Conservation (phyloP, 2,329 filamentous ascomycete genomes). For the Colletotrichum lentis region DNA sequence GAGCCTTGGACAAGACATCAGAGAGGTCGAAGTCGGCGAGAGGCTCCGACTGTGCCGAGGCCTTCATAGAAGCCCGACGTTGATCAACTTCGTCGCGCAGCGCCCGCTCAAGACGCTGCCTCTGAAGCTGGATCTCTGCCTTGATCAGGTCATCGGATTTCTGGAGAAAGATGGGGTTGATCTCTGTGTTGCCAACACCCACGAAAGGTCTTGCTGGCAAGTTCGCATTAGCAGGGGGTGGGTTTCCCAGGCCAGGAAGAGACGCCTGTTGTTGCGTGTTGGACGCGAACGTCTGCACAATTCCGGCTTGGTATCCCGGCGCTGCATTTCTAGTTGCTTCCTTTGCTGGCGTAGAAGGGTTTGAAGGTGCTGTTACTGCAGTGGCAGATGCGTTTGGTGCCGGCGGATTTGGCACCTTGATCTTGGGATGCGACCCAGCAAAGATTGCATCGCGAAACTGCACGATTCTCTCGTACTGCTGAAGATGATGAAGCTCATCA, state of each 20-base stretch:
- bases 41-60: constrained; percentile 57
- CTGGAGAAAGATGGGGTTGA: constrained; percentile 83
- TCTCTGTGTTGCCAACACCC: constrained; percentile 67
- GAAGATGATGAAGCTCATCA: constrained; percentile 64
- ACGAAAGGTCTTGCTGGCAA: constrained; percentile 50
- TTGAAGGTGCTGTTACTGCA: constrained; percentile 40
- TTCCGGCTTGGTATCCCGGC: constrained; percentile 41
- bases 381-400: constrained; percentile 37
- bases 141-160: constrained; percentile 86
- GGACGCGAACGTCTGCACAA: constrained; percentile 49
- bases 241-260: constrained; percentile 41
- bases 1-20: constrained; percentile 75
- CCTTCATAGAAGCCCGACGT: constrained; percentile 55
- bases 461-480: constrained; percentile 82
- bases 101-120: constrained; percentile 79
- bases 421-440: constrained; percentile 74
- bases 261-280: constrained; percentile 48
- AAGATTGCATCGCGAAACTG: constrained; percentile 82
- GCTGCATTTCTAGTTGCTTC: constrained; percentile 3
- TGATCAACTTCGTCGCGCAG: constrained; percentile 82
- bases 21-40: constrained; percentile 74
- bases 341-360: constrained; percentile 21
- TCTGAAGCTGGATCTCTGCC: constrained; percentile 81
- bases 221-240: constrained; percentile 45
- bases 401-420: constrained; percentile 62